Conservation (phyloP, 2,329 filamentous ascomycete genomes). For the Fusarium camptoceras region DNA sequence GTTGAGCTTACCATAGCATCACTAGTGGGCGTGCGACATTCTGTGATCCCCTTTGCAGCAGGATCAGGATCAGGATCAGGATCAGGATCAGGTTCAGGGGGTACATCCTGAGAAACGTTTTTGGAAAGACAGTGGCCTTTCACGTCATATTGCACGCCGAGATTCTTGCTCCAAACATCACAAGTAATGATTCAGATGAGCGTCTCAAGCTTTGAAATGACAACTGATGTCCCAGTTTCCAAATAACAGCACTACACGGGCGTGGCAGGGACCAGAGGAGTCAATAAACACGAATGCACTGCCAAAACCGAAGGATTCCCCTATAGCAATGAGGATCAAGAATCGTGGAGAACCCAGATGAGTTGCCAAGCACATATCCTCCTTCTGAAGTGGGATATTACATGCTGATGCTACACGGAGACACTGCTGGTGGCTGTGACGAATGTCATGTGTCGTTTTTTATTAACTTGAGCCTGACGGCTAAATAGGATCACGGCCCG, state of each 20-base stretch:
- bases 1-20: conserved; percentile 29
- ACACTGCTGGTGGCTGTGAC: conserved; percentile 28
- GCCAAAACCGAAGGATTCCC: background rate
- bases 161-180: conserved; percentile 5
- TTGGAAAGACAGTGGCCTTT: conserved; percentile 11
- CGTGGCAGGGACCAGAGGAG: background rate
- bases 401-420: background rate
- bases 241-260: background rate
- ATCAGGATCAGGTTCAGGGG: conserved; percentile 32
- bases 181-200: background rate
- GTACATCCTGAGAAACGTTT: conserved; percentile 20
- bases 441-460: conserved; percentile 31
- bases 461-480: conserved; percentile 28
- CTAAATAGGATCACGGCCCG: conserved; percentile 39
- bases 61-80: conserved; percentile 24
- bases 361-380: conserved; percentile 7
- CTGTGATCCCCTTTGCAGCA: conserved; percentile 41
- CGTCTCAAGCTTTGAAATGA: background rate
- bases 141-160: conserved; percentile 27
- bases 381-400: conserved; percentile 5
- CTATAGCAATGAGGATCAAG: background rate
- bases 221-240: background rate
- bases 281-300: background rate
- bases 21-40: conserved; percentile 25
- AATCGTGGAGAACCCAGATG: conserved; percentile 7